These are phyloP conservation scores for Botrytis cinerea DNA, from an alignment of 2,329 filamentous ascomycete genomes.

Conservation along the genomic window DNA sequence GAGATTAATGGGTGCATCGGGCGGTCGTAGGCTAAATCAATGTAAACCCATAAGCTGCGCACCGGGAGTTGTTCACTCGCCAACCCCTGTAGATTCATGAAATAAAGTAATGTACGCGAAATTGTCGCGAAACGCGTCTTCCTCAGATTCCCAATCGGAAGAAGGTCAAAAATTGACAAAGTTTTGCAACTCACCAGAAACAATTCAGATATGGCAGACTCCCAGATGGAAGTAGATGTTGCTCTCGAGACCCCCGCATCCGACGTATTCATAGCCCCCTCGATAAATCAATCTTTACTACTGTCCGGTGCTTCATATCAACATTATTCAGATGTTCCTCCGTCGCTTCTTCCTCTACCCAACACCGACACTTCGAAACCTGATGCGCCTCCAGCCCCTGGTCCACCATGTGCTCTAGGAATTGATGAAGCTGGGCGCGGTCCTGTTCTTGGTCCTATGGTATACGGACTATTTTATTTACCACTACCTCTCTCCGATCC, in stretches of 20 bases:
- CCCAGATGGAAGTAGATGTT: conserved; percentile 39
- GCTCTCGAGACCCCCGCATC: conserved; percentile 43
- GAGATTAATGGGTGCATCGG: not conserved
- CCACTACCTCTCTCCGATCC: conserved; percentile 70
- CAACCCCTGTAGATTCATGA: conserved; percentile 1
- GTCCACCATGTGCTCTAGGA: conserved; percentile 73
- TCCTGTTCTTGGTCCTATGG: conserved; percentile 84
- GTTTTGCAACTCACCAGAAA: not conserved
- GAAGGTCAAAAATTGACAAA: not conserved
- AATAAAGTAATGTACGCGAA: conserved; percentile 21
- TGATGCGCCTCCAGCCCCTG: conserved; percentile 39
- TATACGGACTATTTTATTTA: conserved; percentile 72
- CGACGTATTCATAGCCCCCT: conserved; percentile 65
- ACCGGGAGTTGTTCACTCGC: conserved; percentile 7
- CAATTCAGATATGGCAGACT: conserved; percentile 42
- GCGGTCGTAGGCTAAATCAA: no score
- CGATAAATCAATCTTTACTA: conserved; percentile 58
- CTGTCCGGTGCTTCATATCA: conserved; percentile 68
- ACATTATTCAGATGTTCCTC: conserved; percentile 70
- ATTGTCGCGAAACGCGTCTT: conserved; percentile 22
- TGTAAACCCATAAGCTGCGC: not conserved
- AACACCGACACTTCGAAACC: conserved; percentile 26
- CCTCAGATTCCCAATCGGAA: not conserved
- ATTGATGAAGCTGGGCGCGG: conserved; percentile 94
- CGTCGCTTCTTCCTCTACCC: conserved; percentile 52